Base-by-base conservation (phyloP, 495 filamentous ascomycete genomes). In the Aspergillus nanangensis region DNA sequence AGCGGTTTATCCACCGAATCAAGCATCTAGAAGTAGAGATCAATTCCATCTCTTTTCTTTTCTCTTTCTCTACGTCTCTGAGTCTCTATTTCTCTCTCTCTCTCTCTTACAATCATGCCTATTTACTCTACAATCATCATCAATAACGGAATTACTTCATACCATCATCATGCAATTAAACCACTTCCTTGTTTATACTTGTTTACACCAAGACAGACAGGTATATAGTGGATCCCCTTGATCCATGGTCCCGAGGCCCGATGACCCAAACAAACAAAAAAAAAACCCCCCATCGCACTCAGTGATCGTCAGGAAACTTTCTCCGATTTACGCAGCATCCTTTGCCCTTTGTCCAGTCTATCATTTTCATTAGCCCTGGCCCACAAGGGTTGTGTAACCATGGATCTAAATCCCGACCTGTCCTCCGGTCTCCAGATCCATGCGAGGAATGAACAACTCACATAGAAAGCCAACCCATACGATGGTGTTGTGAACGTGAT, bases 401-500 rank as follows among this genome's bases (percentile, higher is more conserved):
- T 15, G 21, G 27, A 33, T 11, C 25, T 29, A 5, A 5, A 29
- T 29, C 25, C 25, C 25, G 7, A 11, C 25, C 25, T 29, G 7
- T 29, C 25, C 7, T 29, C 11, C 25, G 7, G 11, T 29, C 5
- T 29, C 25, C 5, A 11, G 25, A 29, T 7, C 14, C 33, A 40
- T 13, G 23, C n/a, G 21, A 17, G 17, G 20, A 15, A 20, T 20
- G 17, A 29, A 29, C 33, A 50, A 69, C 69, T 58, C 51, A 73
- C 70, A 38, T 58, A 91, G 57, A 89, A 91, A 4, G 78, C 86
- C 53, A 88, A 67, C 11, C 84, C 84, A 61, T 82, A 87, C 41
- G 74, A 77, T 34, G 79, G 74, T 18, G 84, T 89, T 18, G 74
- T 81, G 48, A 90, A 90, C 1, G 84, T 88, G 57, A 90, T 86